These are phyloP conservation scores for Crithidia brevicula DNA, from an alignment of 208 protist genomes.

Conservation along the genomic window DNA sequence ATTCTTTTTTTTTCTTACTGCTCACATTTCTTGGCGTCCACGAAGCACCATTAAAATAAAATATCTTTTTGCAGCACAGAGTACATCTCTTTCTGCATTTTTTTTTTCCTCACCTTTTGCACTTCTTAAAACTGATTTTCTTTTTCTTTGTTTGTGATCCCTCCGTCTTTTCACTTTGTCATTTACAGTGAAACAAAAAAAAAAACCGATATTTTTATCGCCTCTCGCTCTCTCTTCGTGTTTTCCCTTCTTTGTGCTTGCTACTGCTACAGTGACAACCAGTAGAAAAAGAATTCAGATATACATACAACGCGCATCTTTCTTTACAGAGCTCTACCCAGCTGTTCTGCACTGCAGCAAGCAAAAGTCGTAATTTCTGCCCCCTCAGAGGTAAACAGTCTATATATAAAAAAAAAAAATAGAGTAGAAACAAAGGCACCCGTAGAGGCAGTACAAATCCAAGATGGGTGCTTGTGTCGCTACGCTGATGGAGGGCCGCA, in stretches of 20 bases:
- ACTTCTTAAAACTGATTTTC: neutral
- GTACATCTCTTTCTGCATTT: slow-evolving; percentile 27
- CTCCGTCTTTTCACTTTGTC: neutral
- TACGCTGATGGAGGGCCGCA: slow-evolving; percentile 48
- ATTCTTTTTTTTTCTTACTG: neutral
- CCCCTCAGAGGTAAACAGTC: too few species aligned
- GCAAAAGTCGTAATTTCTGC: too few species aligned
- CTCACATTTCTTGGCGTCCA: neutral
- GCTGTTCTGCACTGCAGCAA: neutral
- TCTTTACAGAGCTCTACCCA: neutral
- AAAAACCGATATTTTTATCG: neutral
- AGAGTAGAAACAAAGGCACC: neutral
- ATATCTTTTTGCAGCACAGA: neutral
- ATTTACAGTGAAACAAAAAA: too few species aligned
- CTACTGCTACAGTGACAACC: neutral
- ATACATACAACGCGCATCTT: too few species aligned
- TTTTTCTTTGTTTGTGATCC: neutral
- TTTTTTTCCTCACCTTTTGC: neutral
- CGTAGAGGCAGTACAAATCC: too few species aligned
- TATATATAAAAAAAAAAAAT: slow-evolving; percentile 1
- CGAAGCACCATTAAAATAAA: neutral
- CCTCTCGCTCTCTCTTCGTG: neutral
- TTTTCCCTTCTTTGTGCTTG: neutral
- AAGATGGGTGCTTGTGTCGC: slow-evolving; percentile 55
- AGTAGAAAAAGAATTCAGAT: too few species aligned